Percentiles rank a stretch among this genome's conserved stretches.
Conservation (phyloP, 2,329 filamentous ascomycete genomes). For the Pezicula carpinea region DNA sequence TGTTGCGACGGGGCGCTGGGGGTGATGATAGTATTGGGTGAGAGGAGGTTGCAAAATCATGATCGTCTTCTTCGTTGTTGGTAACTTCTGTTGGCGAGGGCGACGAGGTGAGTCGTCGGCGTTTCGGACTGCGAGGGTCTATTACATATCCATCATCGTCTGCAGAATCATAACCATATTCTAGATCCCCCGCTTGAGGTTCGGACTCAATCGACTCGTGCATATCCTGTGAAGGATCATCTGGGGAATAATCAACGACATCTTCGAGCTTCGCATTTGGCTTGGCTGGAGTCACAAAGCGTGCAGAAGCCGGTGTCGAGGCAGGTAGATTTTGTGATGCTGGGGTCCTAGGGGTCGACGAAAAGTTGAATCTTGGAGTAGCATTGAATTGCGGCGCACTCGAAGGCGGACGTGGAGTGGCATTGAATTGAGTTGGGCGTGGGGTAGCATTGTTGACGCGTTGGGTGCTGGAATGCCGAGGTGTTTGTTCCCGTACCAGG, state of each 20-base stretch:
- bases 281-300: constrained; percentile 22
- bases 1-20: constrained; percentile 11
- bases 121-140: constrained; percentile 20
- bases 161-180: constrained; percentile 14
- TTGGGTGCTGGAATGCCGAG: not conserved
- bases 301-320: constrained; percentile 21
- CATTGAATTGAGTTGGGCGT: constrained; percentile 27
- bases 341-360: constrained; percentile 23
- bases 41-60: constrained; percentile 14
- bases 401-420: constrained; percentile 23
- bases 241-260: constrained; percentile 17
- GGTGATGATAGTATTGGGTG: constrained; percentile 23
- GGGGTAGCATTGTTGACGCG: constrained; percentile 28
- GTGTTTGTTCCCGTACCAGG: constrained; percentile 18
- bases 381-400: constrained; percentile 28
- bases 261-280: constrained; percentile 14
- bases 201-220: constrained; percentile 23
- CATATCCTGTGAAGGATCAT: constrained; percentile 14
- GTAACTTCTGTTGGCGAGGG: constrained; percentile 4
- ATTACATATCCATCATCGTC: constrained; percentile 18
- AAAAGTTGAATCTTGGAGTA: constrained; percentile 28
- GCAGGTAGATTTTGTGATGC: constrained; percentile 17
- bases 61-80: constrained; percentile 4
- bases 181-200: constrained; percentile 11
- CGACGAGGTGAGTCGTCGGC: constrained; percentile 22